These are phyloP conservation scores for barley (Hordeum vulgare) DNA, from an alignment of 176 grass and related monocot genomes.

Conservation along the genomic window DNA sequence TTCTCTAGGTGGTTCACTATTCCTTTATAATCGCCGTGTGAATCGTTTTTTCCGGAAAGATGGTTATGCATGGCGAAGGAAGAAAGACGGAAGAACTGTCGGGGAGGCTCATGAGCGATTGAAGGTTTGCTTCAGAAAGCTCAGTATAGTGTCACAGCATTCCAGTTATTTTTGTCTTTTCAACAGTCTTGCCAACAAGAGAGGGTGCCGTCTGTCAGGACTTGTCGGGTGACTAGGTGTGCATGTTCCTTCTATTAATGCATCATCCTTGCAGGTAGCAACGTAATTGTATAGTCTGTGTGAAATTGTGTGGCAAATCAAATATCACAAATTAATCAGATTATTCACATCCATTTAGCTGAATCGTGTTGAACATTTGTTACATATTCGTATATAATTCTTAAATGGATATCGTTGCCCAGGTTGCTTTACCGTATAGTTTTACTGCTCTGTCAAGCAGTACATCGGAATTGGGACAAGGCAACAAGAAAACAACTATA, in stretches of 20 bases:
- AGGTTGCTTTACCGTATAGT: not conserved
- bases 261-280: not conserved
- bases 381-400: not conserved
- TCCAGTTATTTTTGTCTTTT: conserved; percentile 12
- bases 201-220: not conserved
- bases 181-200: not conserved
- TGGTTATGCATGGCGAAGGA: conserved; percentile 90
- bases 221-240: not conserved
- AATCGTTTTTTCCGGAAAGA: conserved; percentile 95
- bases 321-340: not conserved
- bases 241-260: not conserved
- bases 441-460: not conserved
- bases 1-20: conserved; percentile 79
- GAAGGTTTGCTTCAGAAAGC: conserved; percentile 52
- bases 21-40: conserved; percentile 88
- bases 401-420: not conserved
- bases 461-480: not conserved
- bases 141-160: conserved; percentile 12
- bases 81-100: conserved; percentile 83
- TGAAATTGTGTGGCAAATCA: not conserved
- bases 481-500: not conserved
- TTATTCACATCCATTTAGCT: not conserved
- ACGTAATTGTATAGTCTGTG: not conserved
- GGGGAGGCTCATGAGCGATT: conserved; percentile 91
- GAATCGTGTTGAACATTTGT: not conserved